A percentile compares a stretch with the other conserved stretches of the same genome.
These are phyloP conservation scores for Ammopiptanthus mongolicus DNA, from an alignment of 306 rosid genomes.

Conservation along the genomic window DNA sequence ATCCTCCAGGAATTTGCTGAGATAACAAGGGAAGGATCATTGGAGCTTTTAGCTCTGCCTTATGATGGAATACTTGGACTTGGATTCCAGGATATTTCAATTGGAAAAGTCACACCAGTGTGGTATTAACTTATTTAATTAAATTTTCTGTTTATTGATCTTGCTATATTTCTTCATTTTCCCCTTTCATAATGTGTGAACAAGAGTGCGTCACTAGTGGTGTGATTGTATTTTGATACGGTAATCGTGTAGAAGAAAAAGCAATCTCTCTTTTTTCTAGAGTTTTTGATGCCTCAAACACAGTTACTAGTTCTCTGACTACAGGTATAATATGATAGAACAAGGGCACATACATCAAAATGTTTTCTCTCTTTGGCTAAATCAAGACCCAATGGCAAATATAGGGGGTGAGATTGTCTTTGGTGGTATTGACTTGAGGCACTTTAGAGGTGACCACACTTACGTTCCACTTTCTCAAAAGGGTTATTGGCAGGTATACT, in stretches of 20 bases:
- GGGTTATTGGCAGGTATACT: constrained; percentile 73
- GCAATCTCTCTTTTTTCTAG: neutral
- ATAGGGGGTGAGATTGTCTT: constrained; percentile 49
- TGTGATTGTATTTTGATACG: neutral
- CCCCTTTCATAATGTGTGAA: neutral
- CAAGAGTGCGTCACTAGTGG: neutral
- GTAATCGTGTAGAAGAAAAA: neutral
- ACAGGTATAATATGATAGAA: constrained; percentile 45
- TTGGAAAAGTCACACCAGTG: constrained; percentile 39
- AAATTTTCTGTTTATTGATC: neutral
- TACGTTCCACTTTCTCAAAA: constrained; percentile 47
- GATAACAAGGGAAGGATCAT: constrained; percentile 26
- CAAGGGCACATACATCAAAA: constrained; percentile 19
- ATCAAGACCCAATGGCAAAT: constrained; percentile 25
- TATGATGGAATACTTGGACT: constrained; percentile 54
- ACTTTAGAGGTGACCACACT: constrained; percentile 64
- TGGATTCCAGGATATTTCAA: constrained; percentile 37
- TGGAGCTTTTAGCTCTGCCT: constrained; percentile 31
- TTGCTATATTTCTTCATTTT: neutral
- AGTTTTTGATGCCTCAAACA: neutral
- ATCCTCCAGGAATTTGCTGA: constrained; percentile 39
- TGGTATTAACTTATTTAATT: constrained; percentile 30
- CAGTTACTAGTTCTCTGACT: neutral
- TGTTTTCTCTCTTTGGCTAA: constrained; percentile 41
- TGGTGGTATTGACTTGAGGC: constrained; percentile 67